Conservation (phyloP, 2,329 filamentous ascomycete species). For the Diplodia seriata region DNA sequence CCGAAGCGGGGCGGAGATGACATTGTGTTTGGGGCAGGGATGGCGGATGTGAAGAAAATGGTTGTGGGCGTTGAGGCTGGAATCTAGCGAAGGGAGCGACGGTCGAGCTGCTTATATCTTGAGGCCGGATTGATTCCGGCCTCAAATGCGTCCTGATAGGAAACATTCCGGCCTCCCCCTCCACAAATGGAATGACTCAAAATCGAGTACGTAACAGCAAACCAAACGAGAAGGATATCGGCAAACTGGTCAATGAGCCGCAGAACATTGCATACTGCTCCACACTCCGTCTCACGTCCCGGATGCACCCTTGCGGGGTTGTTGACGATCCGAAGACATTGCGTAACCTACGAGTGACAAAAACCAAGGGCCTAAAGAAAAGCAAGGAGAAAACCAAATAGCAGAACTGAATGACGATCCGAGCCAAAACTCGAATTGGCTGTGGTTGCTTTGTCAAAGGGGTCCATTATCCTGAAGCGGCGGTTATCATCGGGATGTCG, state of each 20-base stretch:
- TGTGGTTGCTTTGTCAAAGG: not conserved
- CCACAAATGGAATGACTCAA: slow-evolving; percentile 34
- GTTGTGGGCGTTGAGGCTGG: slow-evolving; percentile 11
- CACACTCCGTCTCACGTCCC: not conserved
- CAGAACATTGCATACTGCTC: slow-evolving; percentile 3
- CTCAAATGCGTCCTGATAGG: slow-evolving; percentile 37
- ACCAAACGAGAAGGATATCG: slow-evolving; percentile 21
- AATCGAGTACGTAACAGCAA: slow-evolving; percentile 49
- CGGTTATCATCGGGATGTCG: slow-evolving; percentile 20
- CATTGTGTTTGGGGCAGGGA: slow-evolving; percentile 41
- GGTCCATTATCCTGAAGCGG: not conserved
- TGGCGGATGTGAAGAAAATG: slow-evolving; percentile 20
- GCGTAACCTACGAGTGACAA: not conserved
- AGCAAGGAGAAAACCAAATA: not conserved
- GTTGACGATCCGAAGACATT: not conserved
- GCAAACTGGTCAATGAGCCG: slow-evolving; percentile 26
- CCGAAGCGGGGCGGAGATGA: slow-evolving; percentile 50
- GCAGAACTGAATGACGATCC: not conserved
- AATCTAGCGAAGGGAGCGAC: slow-evolving; percentile 6
- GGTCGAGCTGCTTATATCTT: slow-evolving; percentile 29
- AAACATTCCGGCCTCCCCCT: slow-evolving; percentile 44
- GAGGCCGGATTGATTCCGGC: slow-evolving; percentile 46
- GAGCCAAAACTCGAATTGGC: not conserved
- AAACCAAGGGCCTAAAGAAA: too few species aligned
- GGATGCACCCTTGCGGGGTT: not conserved